Conservation (phyloP, 202 grass and related monocot species). For the Carex arenaria region DNA sequence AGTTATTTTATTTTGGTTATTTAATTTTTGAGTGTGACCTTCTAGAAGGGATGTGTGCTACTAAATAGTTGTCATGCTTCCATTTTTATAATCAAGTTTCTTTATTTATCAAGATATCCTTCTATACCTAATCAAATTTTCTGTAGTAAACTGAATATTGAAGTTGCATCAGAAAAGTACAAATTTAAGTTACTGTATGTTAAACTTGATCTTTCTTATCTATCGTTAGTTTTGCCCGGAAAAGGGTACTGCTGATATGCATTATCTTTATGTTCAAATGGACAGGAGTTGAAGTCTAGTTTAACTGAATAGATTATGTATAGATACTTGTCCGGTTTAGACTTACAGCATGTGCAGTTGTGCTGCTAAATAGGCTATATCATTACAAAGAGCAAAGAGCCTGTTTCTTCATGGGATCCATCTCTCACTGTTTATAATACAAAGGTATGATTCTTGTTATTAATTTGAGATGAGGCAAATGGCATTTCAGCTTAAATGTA, state of each 20-base stretch:
- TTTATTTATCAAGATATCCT: neutral
- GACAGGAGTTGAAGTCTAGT: neutral
- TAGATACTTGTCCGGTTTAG: neutral
- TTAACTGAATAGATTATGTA: neutral
- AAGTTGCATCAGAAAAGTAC: neutral
- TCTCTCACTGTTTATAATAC: neutral
- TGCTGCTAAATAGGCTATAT: neutral
- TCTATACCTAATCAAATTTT: neutral
- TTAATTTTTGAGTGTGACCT: neutral
- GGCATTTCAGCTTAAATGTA: neutral
- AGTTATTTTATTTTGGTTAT: constrained; percentile 1
- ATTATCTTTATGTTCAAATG: neutral
- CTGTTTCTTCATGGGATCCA: neutral
- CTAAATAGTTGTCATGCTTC: constrained; percentile 1
- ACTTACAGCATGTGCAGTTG: neutral
- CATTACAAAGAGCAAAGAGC: neutral
- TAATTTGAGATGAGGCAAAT: neutral
- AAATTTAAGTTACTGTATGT: neutral
- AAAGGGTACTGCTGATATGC: neutral
- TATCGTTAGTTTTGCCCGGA: neutral
- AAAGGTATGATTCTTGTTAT: neutral
- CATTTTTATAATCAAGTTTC: neutral
- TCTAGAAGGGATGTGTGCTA: neutral
- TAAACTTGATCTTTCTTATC: neutral
- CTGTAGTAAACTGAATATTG: neutral